These are phyloP conservation scores for Protomyces pachydermus DNA, from an alignment of 1,139 yeast genomes.

Conservation along the genomic window DNA sequence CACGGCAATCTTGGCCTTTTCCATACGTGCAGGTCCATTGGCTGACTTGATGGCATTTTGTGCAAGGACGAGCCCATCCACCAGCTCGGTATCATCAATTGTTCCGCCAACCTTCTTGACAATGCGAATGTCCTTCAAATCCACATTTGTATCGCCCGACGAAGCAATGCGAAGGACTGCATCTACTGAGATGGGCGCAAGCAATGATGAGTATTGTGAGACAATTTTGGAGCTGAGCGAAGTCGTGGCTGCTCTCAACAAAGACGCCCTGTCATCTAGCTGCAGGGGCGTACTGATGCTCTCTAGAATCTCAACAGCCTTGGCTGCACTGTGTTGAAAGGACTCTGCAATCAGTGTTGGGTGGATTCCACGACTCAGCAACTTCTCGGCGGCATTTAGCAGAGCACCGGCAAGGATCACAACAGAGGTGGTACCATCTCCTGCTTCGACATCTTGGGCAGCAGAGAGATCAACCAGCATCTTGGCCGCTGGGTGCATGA, in stretches of 20 bases:
- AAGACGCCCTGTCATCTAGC: constrained; percentile 69
- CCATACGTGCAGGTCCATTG: constrained; percentile 94
- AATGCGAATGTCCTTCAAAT: constrained; percentile 77
- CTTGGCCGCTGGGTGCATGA: constrained; percentile 95
- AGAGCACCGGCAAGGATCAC: constrained; percentile 93
- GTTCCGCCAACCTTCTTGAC: constrained; percentile 96
- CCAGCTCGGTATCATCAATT: constrained; percentile 88
- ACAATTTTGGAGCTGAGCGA: constrained; percentile 84
- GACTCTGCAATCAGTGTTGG: constrained; percentile 94
- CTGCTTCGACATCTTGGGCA: constrained; percentile 97
- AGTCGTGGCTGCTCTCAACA: constrained; percentile 88
- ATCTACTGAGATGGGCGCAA: constrained; percentile 93
- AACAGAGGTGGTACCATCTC: constrained; percentile 97
- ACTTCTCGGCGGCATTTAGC: constrained; percentile 87
- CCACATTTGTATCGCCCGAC: constrained; percentile 62
- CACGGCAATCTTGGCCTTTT: constrained; percentile 87
- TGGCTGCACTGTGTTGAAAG: constrained; percentile 84
- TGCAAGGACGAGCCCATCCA: constrained; percentile 89
- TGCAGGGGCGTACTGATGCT: constrained; percentile 80
- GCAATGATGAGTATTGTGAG: constrained; percentile 74
- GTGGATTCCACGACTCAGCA: constrained; percentile 85
- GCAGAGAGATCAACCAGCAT: constrained; percentile 97
- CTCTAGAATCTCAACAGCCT: constrained; percentile 77
- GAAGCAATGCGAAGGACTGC: constrained; percentile 69
- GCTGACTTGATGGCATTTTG: constrained; percentile 85